phyloP scores from a whole-genome alignment of 305 asterid species.

The Galium porrigens region DNA sequence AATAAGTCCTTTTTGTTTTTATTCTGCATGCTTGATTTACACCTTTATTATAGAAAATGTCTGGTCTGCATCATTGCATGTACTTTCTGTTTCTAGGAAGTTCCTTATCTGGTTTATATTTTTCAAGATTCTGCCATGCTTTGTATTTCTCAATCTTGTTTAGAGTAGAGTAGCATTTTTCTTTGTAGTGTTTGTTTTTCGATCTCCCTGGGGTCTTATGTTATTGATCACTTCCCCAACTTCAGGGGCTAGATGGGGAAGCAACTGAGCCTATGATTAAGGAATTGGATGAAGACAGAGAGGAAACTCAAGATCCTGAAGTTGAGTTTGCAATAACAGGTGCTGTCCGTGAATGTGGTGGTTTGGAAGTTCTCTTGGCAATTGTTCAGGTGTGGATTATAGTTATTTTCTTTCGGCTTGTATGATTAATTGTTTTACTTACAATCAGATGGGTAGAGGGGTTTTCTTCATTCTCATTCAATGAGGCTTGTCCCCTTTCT shows the following conservation, averaged over 20 bases:
- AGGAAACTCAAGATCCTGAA: conserved; percentile 99
- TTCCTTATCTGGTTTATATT: not conserved
- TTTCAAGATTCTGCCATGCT: not conserved
- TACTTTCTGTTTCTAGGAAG: not conserved
- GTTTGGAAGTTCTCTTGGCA: conserved; percentile 74
- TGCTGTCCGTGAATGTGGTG: conserved; percentile 93
- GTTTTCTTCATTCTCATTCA: not conserved
- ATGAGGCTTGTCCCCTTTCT: not conserved
- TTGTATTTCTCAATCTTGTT: not conserved
- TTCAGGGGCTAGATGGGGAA: conserved; percentile 98
- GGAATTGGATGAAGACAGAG: conserved; percentile 94
- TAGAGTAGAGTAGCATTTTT: not conserved
- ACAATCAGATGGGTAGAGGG: not conserved
- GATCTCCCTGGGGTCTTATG: not conserved
- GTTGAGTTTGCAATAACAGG: conserved; percentile 92
- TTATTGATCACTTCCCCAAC: conserved; percentile 16
- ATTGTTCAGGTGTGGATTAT: conserved; percentile 64
- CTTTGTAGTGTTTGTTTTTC: not conserved
- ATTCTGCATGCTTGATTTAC: not conserved
- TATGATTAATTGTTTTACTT: not conserved
- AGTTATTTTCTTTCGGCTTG: not conserved
- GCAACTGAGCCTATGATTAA: conserved; percentile 99
- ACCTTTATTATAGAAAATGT: not conserved
- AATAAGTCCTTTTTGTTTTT: not conserved
- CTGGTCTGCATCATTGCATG: not conserved